phyloP scores from a whole-genome alignment of 1,139 yeast species.

The Yamadazyma friedrichii region DNA sequence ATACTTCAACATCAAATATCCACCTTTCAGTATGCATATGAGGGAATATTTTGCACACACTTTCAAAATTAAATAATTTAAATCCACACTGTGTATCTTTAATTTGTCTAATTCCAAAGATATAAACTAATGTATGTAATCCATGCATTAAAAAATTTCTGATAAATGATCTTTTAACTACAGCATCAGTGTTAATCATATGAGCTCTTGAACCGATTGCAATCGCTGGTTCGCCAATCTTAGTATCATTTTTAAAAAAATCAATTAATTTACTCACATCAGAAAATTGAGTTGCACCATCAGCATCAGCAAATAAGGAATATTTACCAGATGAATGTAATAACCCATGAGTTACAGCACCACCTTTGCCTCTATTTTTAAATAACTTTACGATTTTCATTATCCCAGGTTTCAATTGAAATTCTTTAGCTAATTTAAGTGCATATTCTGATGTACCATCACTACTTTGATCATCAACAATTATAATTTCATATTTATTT shows the following conservation, averaged over 20 bases:
- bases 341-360: slow-evolving; percentile 95
- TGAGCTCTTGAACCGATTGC: slow-evolving; percentile 96
- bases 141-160: slow-evolving; percentile 94
- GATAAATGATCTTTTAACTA: slow-evolving; percentile 83
- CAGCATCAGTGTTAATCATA: slow-evolving; percentile 95
- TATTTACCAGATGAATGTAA: slow-evolving; percentile 71
- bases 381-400: slow-evolving; percentile 68
- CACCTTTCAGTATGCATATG: slow-evolving; percentile 95
- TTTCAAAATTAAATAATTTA: slow-evolving; percentile 76
- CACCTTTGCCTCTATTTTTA: slow-evolving; percentile 92
- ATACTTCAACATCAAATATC: slow-evolving; percentile 95
- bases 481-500: slow-evolving; percentile 65
- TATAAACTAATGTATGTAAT: slow-evolving; percentile 76
- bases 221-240: slow-evolving; percentile 28
- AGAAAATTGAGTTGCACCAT: slow-evolving; percentile 86
- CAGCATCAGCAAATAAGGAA: slow-evolving; percentile 93
- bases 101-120: slow-evolving; percentile 85
- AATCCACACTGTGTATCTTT: slow-evolving; percentile 98
- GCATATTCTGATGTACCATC: slow-evolving; percentile 82
- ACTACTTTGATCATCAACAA: slow-evolving; percentile 88
- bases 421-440: slow-evolving; percentile 56
- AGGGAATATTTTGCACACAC: slow-evolving; percentile 72
- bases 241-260: slow-evolving; percentile 25
- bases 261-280: slow-evolving; percentile 60
- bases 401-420: slow-evolving; percentile 53